Evolutionary conservation across 192 early-diverging fungal species (phyloP), one percentile per base, ranked within the genome.

Genomic region (Coemansia sp.): DNA sequence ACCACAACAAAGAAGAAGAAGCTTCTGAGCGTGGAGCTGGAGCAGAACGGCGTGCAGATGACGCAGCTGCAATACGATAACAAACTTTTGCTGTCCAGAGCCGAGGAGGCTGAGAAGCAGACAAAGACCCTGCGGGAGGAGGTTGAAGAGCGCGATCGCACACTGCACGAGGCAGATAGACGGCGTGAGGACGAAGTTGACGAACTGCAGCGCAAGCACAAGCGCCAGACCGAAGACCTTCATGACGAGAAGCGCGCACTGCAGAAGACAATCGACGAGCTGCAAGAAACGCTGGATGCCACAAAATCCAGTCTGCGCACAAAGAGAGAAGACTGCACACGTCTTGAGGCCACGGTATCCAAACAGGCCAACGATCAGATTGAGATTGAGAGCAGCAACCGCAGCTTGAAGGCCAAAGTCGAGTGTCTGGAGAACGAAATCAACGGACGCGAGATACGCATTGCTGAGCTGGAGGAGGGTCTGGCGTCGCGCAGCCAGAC

Each of bases 221-320:
- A 65, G 23, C 63, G 74, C 16, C 60, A 71, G 61, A 54, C 50
- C 0, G 71, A 74, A 61, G 57, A 67, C 47, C 50, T 71, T 40
- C 67, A 72, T n/a, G 83, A 74, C 56, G 74, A 81, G 66, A 67
- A 88, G 67, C 70, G 70, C 6, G 74, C 85, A 58, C 76, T 90
- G 18, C 61, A 83, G 15, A 77, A 68, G 53, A 52, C 54, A 0
- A 56, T 64, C 44, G 21, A 45, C 0, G 65, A 70, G 65, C 75
- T 77, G 13, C 65, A 74, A n/a, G 80, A 74, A 13, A 45, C 57
- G 37, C 61, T 83, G 44, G 80, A 77, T 12, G 15, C 70, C 5
- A 67, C 80, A 5, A 62, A 68, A 48, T 7, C 68, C 12, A 65
- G 49, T 58, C 64, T 83, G 19, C 61, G 63, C 49, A 40, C 65